Evolutionary conservation across 2,329 filamentous ascomycete genomes (phyloP), one percentile per base, ranked within the genome.

Genomic region (Aspergillus eucalypticola): DNA sequence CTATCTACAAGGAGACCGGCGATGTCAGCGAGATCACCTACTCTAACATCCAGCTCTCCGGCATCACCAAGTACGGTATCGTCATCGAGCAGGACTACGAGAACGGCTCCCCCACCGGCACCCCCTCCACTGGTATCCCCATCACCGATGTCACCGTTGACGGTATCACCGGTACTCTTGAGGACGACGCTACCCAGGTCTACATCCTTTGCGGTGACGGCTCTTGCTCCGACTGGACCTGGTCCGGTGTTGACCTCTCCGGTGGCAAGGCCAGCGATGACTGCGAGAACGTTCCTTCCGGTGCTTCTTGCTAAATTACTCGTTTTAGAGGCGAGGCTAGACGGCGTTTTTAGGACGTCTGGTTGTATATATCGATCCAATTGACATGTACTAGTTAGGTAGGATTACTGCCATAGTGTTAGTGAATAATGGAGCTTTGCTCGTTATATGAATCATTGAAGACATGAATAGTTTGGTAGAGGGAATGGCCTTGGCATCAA

Each of bases 51-150:
- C 79, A 76, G 2, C 75, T 86, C 2, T 78, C 74, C 41, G 71
- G 73, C 38, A 85, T 60, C 48, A 38, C 38, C 32, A 21, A 52
- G 3, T 55, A 86, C 69, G 84, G 82, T 44, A 81, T 87, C 58
- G 77, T 86, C 54, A 81, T 88, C 60, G 76, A 86, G 71, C 85
- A 88, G 75, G 83, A 86, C 69, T 86, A 86, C 65, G 73, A 80
- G 67, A 81, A 81, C 64, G 79, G 80, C 52, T 76, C 77, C 41
- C 76, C 76, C 2, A 77, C 73, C n/a, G 76, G 75, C 21, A 71
- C 56, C 7, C 73, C 76, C 7, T 74, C 76, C 41, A 73, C 59
- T 19, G 77, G 76, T 13, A 71, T 80, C 39, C 76, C 76, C 48
- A 79, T 80, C 69, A 74, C 70, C 2, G 75, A 73, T 41, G 60